Conservation (phyloP, 78 protist genomes). For the Pigoraptor vietnamica region DNA sequence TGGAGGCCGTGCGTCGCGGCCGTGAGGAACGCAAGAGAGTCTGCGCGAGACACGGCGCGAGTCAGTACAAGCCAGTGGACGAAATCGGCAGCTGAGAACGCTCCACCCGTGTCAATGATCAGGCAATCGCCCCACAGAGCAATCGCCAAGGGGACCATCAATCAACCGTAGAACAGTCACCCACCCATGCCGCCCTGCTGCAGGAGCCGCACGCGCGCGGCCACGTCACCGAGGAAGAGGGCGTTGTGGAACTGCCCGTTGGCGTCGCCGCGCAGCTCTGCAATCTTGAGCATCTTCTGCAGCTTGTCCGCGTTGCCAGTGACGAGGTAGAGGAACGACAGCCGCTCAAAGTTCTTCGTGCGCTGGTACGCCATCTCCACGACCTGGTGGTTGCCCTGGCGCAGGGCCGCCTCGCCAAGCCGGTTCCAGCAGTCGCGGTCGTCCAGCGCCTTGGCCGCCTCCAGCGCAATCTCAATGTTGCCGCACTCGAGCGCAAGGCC, state of each 20-base stretch:
- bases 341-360: constrained; percentile 74
- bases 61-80: too few relatives aligned
- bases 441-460: constrained; percentile 70
- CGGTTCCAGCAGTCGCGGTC: constrained; percentile 80
- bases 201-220: constrained; percentile 68
- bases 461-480: constrained; percentile 86
- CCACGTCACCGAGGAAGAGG: constrained; percentile 87
- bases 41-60: too few relatives aligned
- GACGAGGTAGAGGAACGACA: constrained; percentile 90
- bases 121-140: too few relatives aligned
- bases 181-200: constrained; percentile 22
- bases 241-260: constrained; percentile 77
- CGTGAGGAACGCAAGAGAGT: constrained; percentile 76
- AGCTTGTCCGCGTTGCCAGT: constrained; percentile 90
- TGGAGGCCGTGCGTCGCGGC: constrained; percentile 80
- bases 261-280: constrained; percentile 35
- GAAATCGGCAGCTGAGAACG: too few relatives aligned
- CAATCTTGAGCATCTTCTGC: constrained; percentile 74
- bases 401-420: constrained; percentile 82
- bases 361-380: constrained; percentile 88
- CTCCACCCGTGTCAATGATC: too few relatives aligned
- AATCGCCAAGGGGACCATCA: too few relatives aligned
- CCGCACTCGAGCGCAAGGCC: constrained; percentile 96
- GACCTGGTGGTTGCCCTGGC: constrained; percentile 86
- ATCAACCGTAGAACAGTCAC: too few relatives aligned